Percentiles rank a stretch among this genome's conserved stretches.
phyloP scores from a whole-genome alignment of 1,284 basidiomycete genomes.

The Sphaerobolus stellatus region DNA sequence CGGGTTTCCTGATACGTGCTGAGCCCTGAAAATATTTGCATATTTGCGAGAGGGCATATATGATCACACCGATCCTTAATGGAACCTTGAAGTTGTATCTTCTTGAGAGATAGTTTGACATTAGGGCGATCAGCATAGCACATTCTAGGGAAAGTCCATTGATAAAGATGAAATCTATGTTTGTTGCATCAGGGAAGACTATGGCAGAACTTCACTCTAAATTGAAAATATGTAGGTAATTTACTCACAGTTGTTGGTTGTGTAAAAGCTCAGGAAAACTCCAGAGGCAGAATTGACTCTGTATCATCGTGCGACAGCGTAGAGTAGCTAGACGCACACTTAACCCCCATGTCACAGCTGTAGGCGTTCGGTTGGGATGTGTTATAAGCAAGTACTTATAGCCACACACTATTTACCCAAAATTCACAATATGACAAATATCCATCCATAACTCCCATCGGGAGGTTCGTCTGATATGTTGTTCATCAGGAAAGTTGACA shows the following conservation, averaged over 20 bases:
- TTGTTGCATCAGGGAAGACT: constrained; percentile 33
- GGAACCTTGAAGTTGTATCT: constrained; percentile 31
- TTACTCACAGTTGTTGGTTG: constrained; percentile 31
- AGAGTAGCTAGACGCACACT: too few species aligned
- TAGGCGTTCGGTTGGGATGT: not conserved
- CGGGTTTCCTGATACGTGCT: too few species aligned
- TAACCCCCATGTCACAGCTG: constrained; percentile 24
- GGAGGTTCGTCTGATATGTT: constrained; percentile 30
- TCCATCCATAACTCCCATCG: constrained; percentile 43
- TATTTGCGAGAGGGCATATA: constrained; percentile 15
- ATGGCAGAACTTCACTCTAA: not conserved
- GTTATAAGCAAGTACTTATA: not conserved
- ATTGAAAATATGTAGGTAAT: not conserved
- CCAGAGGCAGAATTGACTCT: constrained; percentile 41
- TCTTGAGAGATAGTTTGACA: constrained; percentile 34
- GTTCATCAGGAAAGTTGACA: too few species aligned
- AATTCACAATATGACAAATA: constrained; percentile 34
- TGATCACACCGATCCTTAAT: constrained; percentile 29
- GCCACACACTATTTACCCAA: constrained; percentile 29
- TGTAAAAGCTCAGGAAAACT: constrained; percentile 39
- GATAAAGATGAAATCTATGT: constrained; percentile 40
- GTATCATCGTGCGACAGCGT: too few species aligned
- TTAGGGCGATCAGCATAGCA: constrained; percentile 33
- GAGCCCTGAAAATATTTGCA: constrained; percentile 15
- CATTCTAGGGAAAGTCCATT: constrained; percentile 36